phyloP scores from a whole-genome alignment of 2,329 filamentous ascomycete genomes.

The Phialophora expanda region DNA sequence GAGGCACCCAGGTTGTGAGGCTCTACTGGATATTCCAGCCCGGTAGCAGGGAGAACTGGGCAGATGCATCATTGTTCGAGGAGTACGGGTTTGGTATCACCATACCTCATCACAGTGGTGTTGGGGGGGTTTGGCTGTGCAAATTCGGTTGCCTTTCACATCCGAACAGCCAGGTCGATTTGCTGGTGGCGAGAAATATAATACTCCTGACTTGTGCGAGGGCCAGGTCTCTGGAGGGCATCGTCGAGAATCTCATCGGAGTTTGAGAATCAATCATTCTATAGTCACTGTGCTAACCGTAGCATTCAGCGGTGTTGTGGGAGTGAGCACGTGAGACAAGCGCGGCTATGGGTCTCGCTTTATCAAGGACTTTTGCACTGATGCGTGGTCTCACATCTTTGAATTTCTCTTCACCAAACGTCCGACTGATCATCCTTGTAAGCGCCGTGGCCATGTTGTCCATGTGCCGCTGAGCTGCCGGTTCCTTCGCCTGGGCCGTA shows the following conservation, averaged over 20 bases:
- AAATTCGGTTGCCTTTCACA: neutral
- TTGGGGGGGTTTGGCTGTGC: neutral
- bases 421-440: too few species aligned
- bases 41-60: neutral
- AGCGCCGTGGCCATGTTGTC: too few species aligned
- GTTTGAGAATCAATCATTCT: neutral
- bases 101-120: neutral
- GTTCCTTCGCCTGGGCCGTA: too few species aligned
- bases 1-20: neutral
- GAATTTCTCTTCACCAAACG: too few species aligned
- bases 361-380: neutral
- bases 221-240: neutral
- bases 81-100: neutral
- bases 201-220: neutral
- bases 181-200: neutral
- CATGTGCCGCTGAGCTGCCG: too few species aligned
- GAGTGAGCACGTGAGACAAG: neutral
- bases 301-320: too few species aligned
- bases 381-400: neutral
- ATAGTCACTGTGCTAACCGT: neutral
- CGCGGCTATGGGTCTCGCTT: neutral
- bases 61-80: neutral
- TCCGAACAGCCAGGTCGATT: neutral
- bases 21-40: neutral
- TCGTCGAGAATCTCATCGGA: neutral